Evolutionary conservation across 1,284 basidiomycete species (phyloP), one percentile per base, ranked within the genome.

Genomic region (Microbotryum violaceum): DNA sequence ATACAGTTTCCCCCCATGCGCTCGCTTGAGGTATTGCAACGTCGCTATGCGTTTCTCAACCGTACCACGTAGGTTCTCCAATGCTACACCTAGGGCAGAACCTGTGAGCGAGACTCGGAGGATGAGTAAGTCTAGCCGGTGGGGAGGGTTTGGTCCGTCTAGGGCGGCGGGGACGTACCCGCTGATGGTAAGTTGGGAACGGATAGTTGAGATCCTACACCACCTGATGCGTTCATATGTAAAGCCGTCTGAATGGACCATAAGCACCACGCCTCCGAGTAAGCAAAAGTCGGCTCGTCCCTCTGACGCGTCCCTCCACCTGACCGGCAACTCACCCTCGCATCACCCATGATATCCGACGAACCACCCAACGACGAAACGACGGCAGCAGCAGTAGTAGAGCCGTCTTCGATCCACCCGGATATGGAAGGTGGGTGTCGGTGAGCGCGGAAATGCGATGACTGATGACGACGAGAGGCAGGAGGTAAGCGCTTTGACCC

Each of bases 21-120:
- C 85, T 70, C 84, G 87, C 65, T 87, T 82, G 73, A 91, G 78
- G 74, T 91, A 91, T 0, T 86, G 88, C 70, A 91, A 78, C 6
- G 88, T 89, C 70, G 88, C 81, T 64, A 91, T 86, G 62, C 89
- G 79, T 78, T 89, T 91, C 77, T 87, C 84, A 10, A 90, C 81
- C 55, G 88, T 76, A 70, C 88, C 85, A 42, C 70, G 51, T 56
- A 89, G 77, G 21, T 48, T 33, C 20, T 71, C 71, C 18, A 70
- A 58, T n/a, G 69, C 65, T 6, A 50, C 48, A 10, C 58, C 55
- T 33, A 70, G 56, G 9, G 54, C 53, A 1, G 54, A 48, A 16
- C 47, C 50, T 8, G 62, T 62, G 53, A 46, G 25, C n/a, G 53
- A 12, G 18, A 29, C 1, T 16, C 42, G 16, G 25, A 29, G 8